phyloP scores from a whole-genome alignment of 2,329 filamentous ascomycete genomes.

The Graphilbum ipis-grandicollis region DNA sequence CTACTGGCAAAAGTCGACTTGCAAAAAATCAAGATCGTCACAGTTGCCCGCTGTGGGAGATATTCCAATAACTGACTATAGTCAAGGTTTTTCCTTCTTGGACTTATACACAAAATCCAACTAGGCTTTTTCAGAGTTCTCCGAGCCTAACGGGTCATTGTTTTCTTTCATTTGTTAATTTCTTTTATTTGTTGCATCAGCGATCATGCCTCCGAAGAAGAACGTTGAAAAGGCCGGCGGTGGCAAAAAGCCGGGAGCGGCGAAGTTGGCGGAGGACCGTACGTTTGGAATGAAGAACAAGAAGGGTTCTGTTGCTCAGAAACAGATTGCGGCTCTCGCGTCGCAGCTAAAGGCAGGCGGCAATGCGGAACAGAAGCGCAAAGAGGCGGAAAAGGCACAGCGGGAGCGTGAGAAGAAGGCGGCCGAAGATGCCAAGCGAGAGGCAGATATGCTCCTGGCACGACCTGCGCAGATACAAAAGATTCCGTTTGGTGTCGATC shows the following conservation, averaged over 20 bases:
- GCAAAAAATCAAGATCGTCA: no score
- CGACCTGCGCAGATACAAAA: constrained; percentile 94
- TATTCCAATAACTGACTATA: no score
- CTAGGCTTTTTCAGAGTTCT: background rate
- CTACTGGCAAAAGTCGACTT: no score
- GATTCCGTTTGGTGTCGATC: constrained; percentile 92
- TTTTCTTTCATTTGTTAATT: constrained; percentile 1
- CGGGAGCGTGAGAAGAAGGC: constrained; percentile 82
- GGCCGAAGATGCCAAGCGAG: constrained; percentile 66
- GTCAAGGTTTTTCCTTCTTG: no score
- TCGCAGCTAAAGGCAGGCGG: constrained; percentile 57
- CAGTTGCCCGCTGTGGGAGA: no score
- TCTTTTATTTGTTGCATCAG: constrained; percentile 8
- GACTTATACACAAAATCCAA: no score
- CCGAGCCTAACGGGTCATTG: no score
- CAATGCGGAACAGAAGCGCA: constrained; percentile 76
- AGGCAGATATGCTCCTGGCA: constrained; percentile 67
- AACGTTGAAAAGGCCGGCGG: constrained; percentile 29
- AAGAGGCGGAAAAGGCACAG: constrained; percentile 44
- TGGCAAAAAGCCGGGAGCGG: constrained; percentile 34
- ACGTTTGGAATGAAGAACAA: constrained; percentile 99
- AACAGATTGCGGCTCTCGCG: constrained; percentile 70
- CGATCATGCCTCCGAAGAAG: constrained; percentile 59
- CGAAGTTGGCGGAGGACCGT: constrained; percentile 71
- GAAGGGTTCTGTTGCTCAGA: constrained; percentile 83